Percentiles rank a stretch among this genome's conserved stretches.
phyloP scores from a whole-genome alignment of 208 protist species.

The Leishmania lainsoni region DNA sequence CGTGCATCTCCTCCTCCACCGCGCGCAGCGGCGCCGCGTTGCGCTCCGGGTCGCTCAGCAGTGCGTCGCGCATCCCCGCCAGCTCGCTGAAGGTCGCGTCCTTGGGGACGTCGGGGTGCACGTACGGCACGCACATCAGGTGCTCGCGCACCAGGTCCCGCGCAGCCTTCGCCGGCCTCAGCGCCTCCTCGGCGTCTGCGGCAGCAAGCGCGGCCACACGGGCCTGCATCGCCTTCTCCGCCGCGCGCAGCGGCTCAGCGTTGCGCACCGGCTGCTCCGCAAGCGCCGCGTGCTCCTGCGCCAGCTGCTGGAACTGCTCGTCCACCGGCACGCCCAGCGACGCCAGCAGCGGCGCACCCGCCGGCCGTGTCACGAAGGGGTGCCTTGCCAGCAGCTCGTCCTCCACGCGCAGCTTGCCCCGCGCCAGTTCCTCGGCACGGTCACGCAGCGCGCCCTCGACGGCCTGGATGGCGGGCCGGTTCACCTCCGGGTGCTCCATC shows the following conservation, averaged over 20 bases:
- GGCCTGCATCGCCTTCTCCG: too few relatives aligned
- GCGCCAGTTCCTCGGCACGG: constrained; percentile 41
- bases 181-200: too few relatives aligned
- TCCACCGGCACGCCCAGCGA: background rate
- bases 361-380: constrained; percentile 36
- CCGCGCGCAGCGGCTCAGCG: background rate
- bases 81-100: constrained; percentile 43
- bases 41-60: constrained; percentile 26
- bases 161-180: too few relatives aligned
- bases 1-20: constrained; percentile 29
- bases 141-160: constrained; percentile 20
- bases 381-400: constrained; percentile 21
- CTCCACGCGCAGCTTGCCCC: constrained; percentile 29
- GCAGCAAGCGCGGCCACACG: too few relatives aligned
- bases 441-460: constrained; percentile 32
- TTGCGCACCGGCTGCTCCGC: too few relatives aligned
- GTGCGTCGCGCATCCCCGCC: constrained; percentile 11
- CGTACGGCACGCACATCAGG: constrained; percentile 20
- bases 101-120: constrained; percentile 25
- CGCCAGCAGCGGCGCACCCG: constrained; percentile 45
- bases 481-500: too few relatives aligned
- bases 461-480: constrained; percentile 56
- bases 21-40: constrained; percentile 13
- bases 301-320: constrained; percentile 20
- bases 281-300: constrained; percentile 29